Evolutionary conservation across 1,284 basidiomycete genomes (phyloP).

Genomic region (Leccinum pachyderme): DNA sequence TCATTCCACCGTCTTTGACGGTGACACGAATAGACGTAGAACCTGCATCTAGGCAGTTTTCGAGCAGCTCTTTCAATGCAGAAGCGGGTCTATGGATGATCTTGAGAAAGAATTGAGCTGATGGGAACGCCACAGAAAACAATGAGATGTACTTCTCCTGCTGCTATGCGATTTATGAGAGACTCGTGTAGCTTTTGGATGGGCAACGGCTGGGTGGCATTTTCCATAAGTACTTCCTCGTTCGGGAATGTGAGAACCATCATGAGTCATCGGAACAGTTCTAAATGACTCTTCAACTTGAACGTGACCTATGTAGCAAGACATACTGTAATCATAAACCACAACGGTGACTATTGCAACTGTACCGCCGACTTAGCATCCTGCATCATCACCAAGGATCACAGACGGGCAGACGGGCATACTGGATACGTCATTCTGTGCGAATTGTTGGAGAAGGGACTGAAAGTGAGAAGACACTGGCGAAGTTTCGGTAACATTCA

Average conservation of each 20-base stretch:
- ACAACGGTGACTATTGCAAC: neutral
- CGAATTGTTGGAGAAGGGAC: neutral
- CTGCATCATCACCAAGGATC: neutral
- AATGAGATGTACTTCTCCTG: slow-evolving; percentile 65
- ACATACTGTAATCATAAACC: neutral
- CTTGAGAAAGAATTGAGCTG: slow-evolving; percentile 42
- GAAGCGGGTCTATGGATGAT: slow-evolving; percentile 97
- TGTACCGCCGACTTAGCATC: neutral
- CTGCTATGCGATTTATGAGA: slow-evolving; percentile 78
- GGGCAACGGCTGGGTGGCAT: slow-evolving; percentile 40
- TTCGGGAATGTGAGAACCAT: neutral
- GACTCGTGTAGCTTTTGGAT: slow-evolving; percentile 72
- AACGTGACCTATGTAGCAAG: neutral
- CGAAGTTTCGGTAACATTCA: neutral
- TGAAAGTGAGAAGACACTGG: neutral
- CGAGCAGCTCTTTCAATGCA: slow-evolving; percentile 94
- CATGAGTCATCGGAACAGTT: neutral
- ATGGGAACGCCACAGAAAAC: neutral
- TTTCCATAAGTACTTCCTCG: neutral
- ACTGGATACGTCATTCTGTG: neutral
- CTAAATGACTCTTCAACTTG: neutral
- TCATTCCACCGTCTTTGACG: slow-evolving; percentile 95
- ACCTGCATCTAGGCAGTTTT: slow-evolving; percentile 94
- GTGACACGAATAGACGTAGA: slow-evolving; percentile 85
- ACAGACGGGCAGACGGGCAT: neutral